Evolutionary conservation across 179 eudicot species (phyloP), one percentile per base, ranked within the genome.

Genomic region (Vitellaria paradoxa): DNA sequence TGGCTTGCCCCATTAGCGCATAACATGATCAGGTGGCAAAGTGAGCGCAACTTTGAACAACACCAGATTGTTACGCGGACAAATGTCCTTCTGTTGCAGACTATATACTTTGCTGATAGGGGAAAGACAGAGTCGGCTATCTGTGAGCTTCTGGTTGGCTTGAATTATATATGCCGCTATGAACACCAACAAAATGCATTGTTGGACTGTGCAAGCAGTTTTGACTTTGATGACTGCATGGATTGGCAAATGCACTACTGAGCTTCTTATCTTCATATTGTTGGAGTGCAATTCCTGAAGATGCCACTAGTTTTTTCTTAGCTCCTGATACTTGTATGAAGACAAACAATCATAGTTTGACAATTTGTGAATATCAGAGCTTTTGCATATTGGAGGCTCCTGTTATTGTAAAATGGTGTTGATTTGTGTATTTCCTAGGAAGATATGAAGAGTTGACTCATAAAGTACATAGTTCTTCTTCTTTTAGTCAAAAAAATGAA

Each of bases 1-100:
- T 92, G 97, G 97, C 85, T 96, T 53, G 91, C 94, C n/a, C 98
- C 97, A 7, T 47, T 96, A 65, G 99, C 99, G 6, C 98, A 93
- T 73, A 96, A 93, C 82, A 96, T 88, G 98, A 91, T 96, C 79
- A 86, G 94, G 85, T 96, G 99, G 99, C 98, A 96, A 81, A 90
- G 88, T 57, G 99, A 96, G 79, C 85, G 98, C 9, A 96, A 86
- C 72, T 88, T 96, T 14, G 99, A 96, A 87, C 97, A 92, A 76
- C 97, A 89, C 42, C 94, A 92, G 49, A 89, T 96, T 50, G 92
- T 93, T 23, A 80, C 80, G 6, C 84, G 92, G 79, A 87, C 93
- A 2, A 92, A 94, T 45, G 98, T 89, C 14, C 97, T 93, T 57
- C 72, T 96, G 67, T 81, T 96, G 42, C 97, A 96, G 88, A 96